phyloP scores from a whole-genome alignment of 805 yeast genomes.

The Nakazawaea peltata region DNA sequence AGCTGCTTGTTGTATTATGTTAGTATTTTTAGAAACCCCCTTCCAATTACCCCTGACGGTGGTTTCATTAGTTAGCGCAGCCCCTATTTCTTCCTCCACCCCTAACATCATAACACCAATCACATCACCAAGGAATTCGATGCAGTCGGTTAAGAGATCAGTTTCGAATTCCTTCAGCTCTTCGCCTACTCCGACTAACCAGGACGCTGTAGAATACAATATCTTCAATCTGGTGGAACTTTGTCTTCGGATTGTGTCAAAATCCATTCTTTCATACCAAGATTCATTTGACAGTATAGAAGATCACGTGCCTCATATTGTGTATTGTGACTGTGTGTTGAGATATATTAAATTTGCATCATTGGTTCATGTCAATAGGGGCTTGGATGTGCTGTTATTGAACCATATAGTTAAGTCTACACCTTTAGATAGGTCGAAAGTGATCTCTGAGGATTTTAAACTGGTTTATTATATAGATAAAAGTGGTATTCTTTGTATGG shows the following conservation, averaged over 20 bases:
- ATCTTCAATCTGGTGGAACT: slow-evolving; percentile 20
- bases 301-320: slow-evolving; percentile 77
- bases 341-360: slow-evolving; percentile 59
- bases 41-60: slow-evolving; percentile 36
- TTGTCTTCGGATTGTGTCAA: slow-evolving; percentile 28
- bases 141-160: slow-evolving; percentile 17
- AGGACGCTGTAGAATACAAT: neutral
- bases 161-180: slow-evolving; percentile 10
- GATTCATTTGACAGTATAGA: slow-evolving; percentile 48
- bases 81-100: neutral
- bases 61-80: slow-evolving; percentile 12
- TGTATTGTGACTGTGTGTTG: slow-evolving; percentile 63
- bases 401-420: slow-evolving; percentile 36
- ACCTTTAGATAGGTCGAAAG: slow-evolving; percentile 10
- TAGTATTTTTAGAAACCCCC: slow-evolving; percentile 47
- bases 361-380: slow-evolving; percentile 38
- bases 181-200: neutral
- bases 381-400: slow-evolving; percentile 32
- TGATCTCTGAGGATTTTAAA: slow-evolving; percentile 5
- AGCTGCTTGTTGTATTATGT: slow-evolving; percentile 54
- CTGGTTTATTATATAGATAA: slow-evolving; percentile 12
- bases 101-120: slow-evolving; percentile 19
- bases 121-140: slow-evolving; percentile 42
- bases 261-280: slow-evolving; percentile 35
- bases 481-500: slow-evolving; percentile 38